These are phyloP conservation scores for Stephanocyclus meneghinianus DNA, from an alignment of 352 stramenopile genomes.

Conservation along the genomic window DNA sequence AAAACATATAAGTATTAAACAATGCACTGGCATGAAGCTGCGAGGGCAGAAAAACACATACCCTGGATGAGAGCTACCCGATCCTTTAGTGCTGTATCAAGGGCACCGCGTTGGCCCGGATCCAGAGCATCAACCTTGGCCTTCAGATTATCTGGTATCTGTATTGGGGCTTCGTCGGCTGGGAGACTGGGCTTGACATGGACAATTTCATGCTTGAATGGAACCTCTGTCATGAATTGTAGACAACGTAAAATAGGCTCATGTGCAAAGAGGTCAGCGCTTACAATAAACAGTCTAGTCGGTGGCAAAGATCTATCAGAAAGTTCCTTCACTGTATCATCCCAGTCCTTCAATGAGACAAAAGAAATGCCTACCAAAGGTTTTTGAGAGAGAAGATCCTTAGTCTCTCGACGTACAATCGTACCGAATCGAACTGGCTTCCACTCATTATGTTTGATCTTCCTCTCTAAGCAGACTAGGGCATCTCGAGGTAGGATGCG, in stretches of 20 bases:
- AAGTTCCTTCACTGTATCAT: constrained; percentile 22
- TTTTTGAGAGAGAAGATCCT: constrained; percentile 6
- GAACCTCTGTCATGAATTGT: constrained; percentile 27
- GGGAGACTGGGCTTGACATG: constrained; percentile 13
- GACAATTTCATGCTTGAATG: constrained; percentile 31
- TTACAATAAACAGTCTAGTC: constrained; percentile 27
- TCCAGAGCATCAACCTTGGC: constrained; percentile 13
- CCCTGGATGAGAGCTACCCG: constrained; percentile 15
- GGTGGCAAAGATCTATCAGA: constrained; percentile 12
- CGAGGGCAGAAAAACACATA: background rate
- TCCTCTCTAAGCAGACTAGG: constrained; percentile 27
- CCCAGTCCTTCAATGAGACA: constrained; percentile 2
- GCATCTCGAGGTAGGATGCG: constrained; percentile 26
- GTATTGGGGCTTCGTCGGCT: background rate
- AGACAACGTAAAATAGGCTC: constrained; percentile 24
- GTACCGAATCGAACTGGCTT: constrained; percentile 19
- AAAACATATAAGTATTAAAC: background rate
- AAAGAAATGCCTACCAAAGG: constrained; percentile 23
- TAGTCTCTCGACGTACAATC: constrained; percentile 17
- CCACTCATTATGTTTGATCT: constrained; percentile 12
- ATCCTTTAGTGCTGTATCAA: constrained; percentile 17
- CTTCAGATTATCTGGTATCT: constrained; percentile 22
- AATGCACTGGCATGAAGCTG: background rate
- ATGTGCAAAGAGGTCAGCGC: constrained; percentile 30
- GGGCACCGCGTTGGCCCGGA: constrained; percentile 3